Percentiles rank a stretch among this genome's conserved stretches.
phyloP scores from a whole-genome alignment of 768 basidiomycete genomes.

The Gloeopeniophorella convolvens region DNA sequence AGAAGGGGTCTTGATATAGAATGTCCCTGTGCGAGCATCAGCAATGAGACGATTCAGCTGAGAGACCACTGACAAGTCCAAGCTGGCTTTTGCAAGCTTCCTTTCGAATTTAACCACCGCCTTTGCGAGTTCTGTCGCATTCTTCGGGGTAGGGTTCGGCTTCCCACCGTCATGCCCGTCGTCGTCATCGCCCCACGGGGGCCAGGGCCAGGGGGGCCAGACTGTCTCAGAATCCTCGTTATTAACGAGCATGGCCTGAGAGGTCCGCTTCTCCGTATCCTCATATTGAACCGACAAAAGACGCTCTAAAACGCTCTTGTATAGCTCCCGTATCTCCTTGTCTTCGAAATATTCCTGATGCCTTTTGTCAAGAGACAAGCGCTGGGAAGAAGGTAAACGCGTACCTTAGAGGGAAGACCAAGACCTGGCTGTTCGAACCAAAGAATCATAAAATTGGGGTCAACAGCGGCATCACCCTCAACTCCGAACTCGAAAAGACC shows the following conservation, averaged over 20 bases:
- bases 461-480: constrained; percentile 81
- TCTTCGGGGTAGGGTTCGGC: constrained; percentile 45
- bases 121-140: constrained; percentile 58
- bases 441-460: constrained; percentile 79
- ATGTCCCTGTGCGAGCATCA: constrained; percentile 42
- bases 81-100: constrained; percentile 66
- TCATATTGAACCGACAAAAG: constrained; percentile 56
- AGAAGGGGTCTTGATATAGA: constrained; percentile 72
- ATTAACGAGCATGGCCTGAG: constrained; percentile 16
- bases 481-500: constrained; percentile 77
- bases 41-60: neutral
- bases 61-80: constrained; percentile 56
- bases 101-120: constrained; percentile 74
- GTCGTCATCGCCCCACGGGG: constrained; percentile 71
- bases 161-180: constrained; percentile 33
- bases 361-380: neutral
- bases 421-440: constrained; percentile 81
- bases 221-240: constrained; percentile 37
- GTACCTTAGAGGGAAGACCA: constrained; percentile 83
- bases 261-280: constrained; percentile 31
- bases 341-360: constrained; percentile 87
- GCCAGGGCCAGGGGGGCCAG: constrained; percentile 84
- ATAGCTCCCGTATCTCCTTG: constrained; percentile 56
- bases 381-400: neutral
- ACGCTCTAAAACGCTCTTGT: constrained; percentile 59